These are phyloP conservation scores for Paraphaeosphaeria minitans DNA, from an alignment of 2,329 filamentous ascomycete species.

Conservation along the genomic window DNA sequence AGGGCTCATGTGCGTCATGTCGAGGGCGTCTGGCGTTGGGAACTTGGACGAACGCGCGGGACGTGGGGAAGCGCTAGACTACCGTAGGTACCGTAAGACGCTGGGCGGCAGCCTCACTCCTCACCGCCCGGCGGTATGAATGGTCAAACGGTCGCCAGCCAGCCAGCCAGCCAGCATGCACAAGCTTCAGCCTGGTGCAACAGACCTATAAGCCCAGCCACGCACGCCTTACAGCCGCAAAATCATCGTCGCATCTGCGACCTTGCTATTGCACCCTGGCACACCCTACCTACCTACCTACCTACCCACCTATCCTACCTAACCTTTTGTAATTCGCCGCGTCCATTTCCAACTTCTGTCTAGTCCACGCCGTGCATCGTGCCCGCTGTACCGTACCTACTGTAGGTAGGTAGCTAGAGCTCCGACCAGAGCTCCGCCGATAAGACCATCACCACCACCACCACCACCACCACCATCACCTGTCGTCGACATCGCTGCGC, in stretches of 20 bases:
- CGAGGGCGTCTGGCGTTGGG: constrained; percentile 1
- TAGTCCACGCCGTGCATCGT: not conserved
- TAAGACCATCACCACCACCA: constrained; percentile 2
- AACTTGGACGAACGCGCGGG: not conserved
- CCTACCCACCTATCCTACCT: no score
- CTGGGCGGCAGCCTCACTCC: constrained; percentile 3
- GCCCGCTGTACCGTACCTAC: no score
- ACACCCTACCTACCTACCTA: no score
- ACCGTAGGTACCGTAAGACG: no score
- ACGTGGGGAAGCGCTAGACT: not conserved
- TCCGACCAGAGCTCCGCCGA: constrained; percentile 12
- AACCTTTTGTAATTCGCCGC: not conserved
- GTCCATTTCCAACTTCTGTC: not conserved
- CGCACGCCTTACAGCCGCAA: constrained; percentile 6
- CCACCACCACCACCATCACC: not conserved
- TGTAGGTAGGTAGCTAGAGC: no score
- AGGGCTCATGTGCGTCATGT: constrained; percentile 2
- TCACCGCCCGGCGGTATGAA: constrained; percentile 7
- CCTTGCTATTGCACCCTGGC: constrained; percentile 1
- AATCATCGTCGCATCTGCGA: not conserved
- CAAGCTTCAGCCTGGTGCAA: constrained; percentile 1
- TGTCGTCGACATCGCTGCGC: not conserved
- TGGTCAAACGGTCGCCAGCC: constrained; percentile 1
- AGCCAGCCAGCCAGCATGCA: not conserved
- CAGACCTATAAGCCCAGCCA: constrained; percentile 6